Evolutionary conservation across 164 flowering plant genomes (phyloP).

Genomic region (Litsea cubeba): DNA sequence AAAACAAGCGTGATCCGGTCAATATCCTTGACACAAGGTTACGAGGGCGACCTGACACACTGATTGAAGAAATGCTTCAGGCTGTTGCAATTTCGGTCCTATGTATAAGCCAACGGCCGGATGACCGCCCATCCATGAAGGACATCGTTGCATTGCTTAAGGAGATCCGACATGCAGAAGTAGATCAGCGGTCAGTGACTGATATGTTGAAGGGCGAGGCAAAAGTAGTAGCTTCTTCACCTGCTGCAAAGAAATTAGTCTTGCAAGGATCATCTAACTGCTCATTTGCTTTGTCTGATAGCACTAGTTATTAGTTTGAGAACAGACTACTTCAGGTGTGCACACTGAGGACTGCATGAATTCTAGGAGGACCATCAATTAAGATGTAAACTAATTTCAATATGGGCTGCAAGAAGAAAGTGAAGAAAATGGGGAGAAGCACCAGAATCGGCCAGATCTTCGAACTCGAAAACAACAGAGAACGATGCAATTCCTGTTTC

Average conservation of each 20-base stretch:
- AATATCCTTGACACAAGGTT: slow-evolving; percentile 76
- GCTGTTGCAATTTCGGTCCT: slow-evolving; percentile 75
- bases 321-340: too few relatives aligned
- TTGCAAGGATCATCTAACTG: slow-evolving; percentile 69
- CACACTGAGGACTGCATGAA: too few relatives aligned
- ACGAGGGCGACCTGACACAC: slow-evolving; percentile 65
- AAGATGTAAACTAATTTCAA: too few relatives aligned
- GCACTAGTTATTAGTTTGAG: slow-evolving; percentile 25
- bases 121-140: slow-evolving; percentile 86
- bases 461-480: too few relatives aligned
- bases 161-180: slow-evolving; percentile 60
- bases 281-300: slow-evolving; percentile 76
- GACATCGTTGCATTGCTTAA: slow-evolving; percentile 88
- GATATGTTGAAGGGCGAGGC: slow-evolving; percentile 33
- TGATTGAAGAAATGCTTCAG: slow-evolving; percentile 84
- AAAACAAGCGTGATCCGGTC: slow-evolving; percentile 42
- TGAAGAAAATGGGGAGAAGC: too few relatives aligned
- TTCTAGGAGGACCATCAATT: too few relatives aligned
- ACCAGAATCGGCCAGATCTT: too few relatives aligned
- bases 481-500: too few relatives aligned
- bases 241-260: slow-evolving; percentile 28
- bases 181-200: slow-evolving; percentile 16
- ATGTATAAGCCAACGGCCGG: slow-evolving; percentile 51
- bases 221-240: slow-evolving; percentile 21
- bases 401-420: too few relatives aligned